Percentiles rank a stretch among this genome's conserved stretches.
These are phyloP conservation scores for Hymenoscyphus occultus DNA, from an alignment of 2,329 filamentous ascomycete genomes.

Conservation along the genomic window DNA sequence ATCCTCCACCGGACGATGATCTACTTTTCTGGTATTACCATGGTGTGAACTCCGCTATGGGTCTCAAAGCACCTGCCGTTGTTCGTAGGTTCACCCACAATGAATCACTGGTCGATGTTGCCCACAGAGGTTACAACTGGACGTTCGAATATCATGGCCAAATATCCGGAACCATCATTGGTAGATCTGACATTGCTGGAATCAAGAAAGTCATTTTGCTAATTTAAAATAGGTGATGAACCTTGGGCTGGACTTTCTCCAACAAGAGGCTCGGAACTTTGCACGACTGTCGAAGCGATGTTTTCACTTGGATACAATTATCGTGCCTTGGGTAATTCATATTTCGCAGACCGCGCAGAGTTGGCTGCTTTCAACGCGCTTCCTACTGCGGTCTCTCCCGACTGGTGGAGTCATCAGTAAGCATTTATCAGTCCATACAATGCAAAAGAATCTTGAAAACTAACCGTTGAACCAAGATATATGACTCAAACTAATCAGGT, in stretches of 20 bases:
- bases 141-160: conserved; percentile 41
- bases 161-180: conserved; percentile 43
- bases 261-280: conserved; percentile 35
- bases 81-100: conserved; percentile 43
- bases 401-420: conserved; percentile 58
- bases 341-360: conserved; percentile 51
- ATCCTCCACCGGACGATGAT: conserved; percentile 13
- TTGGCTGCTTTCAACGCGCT: conserved; percentile 53
- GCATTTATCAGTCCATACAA: conserved; percentile 50
- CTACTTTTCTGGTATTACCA: conserved; percentile 30
- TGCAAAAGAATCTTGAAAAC: conserved; percentile 34
- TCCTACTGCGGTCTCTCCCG: conserved; percentile 48
- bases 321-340: conserved; percentile 35
- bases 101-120: conserved; percentile 38
- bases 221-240: conserved; percentile 34
- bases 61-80: conserved; percentile 41
- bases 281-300: conserved; percentile 37
- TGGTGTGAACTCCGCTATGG: conserved; percentile 40
- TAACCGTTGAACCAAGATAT: not conserved
- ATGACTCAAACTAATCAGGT: not conserved
- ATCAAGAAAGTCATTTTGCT: too few relatives aligned
- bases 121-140: conserved; percentile 39
- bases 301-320: conserved; percentile 39
- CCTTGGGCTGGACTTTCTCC: conserved; percentile 37
- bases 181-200: conserved; percentile 34